phyloP scores from a whole-genome alignment of 345 rosid genomes.

The Leavenworthia alabamica region DNA sequence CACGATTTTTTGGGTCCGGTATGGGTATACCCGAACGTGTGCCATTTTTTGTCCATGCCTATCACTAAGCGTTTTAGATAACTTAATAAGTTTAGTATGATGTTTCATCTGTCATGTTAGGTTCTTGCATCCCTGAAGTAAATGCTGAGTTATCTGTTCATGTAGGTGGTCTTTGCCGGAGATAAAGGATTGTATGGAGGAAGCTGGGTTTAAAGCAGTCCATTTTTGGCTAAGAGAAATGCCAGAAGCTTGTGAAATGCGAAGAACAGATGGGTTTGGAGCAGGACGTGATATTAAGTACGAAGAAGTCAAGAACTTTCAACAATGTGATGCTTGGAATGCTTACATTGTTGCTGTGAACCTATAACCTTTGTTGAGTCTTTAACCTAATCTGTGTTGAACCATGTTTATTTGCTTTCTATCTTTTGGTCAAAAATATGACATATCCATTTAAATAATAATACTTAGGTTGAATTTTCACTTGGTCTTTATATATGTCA shows the following conservation, averaged over 20 bases:
- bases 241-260: slow-evolving; percentile 61
- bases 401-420: neutral
- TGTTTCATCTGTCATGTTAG: neutral
- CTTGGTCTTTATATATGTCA: too few relatives aligned
- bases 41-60: too few relatives aligned
- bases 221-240: slow-evolving; percentile 82
- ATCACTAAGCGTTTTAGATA: neutral
- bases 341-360: slow-evolving; percentile 72
- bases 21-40: too few relatives aligned
- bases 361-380: neutral
- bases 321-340: slow-evolving; percentile 87
- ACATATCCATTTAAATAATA: neutral
- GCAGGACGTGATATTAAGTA: slow-evolving; percentile 56
- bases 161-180: slow-evolving; percentile 86
- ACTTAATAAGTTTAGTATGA: neutral
- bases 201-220: slow-evolving; percentile 73
- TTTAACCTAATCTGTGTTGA: neutral
- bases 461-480: too few relatives aligned
- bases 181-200: slow-evolving; percentile 80
- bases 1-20: too few relatives aligned
- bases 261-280: slow-evolving; percentile 64
- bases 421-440: neutral
- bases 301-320: slow-evolving; percentile 59
- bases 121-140: neutral
- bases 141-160: neutral